Conservation (phyloP, 352 stramenopile species). For the Pythium oligandrum region DNA sequence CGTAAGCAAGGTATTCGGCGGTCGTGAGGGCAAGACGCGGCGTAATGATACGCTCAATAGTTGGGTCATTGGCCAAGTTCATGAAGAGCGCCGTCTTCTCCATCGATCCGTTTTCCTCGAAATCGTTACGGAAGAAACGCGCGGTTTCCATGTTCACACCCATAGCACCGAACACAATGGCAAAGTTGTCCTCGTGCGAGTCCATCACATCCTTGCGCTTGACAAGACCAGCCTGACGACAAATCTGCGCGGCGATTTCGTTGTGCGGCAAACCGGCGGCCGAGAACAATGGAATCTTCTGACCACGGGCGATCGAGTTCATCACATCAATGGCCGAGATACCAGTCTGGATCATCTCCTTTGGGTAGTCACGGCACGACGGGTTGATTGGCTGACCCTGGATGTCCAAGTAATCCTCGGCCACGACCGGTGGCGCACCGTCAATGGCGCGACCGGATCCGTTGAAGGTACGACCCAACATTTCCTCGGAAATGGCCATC, state of each 20-base stretch:
- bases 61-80: constrained; percentile 99
- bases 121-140: constrained; percentile 96
- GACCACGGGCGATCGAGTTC: constrained; percentile 99
- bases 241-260: constrained; percentile 99
- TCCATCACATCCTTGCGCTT: constrained; percentile 98
- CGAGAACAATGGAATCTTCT: constrained; percentile 99
- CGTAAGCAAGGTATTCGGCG: constrained; percentile 99
- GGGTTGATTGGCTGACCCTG: constrained; percentile 99
- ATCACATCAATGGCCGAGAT: constrained; percentile 99
- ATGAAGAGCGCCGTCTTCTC: constrained; percentile 98
- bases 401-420: constrained; percentile 99
- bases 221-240: constrained; percentile 97
- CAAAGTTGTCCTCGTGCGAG: constrained; percentile 99
- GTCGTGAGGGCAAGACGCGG: constrained; percentile 97
- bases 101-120: constrained; percentile 98
- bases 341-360: constrained; percentile 99
- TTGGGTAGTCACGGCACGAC: constrained; percentile 98
- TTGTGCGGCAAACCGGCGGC: constrained; percentile 98
- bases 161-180: constrained; percentile 99
- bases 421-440: constrained; percentile 94
- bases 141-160: constrained; percentile 99
- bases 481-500: constrained; percentile 99
- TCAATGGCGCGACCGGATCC: constrained; percentile 98
- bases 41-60: constrained; percentile 99
- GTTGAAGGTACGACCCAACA: constrained; percentile 97